Base-by-base conservation (phyloP, 2,329 filamentous ascomycete genomes). In the Aspergillus tanneri region DNA sequence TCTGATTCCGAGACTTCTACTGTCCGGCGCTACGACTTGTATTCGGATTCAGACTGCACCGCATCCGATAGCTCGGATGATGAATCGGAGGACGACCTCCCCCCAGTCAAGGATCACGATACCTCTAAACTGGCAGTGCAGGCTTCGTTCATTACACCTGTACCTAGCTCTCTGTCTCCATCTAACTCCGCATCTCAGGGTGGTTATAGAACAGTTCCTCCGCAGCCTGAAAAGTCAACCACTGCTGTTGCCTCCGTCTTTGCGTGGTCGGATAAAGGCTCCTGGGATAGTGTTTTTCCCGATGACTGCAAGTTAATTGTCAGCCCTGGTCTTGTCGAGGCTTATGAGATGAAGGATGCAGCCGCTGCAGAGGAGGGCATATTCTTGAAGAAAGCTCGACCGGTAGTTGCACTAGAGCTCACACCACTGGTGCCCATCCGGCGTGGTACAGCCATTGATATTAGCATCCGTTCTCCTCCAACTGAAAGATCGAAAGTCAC, bases 341-440 rank as follows among this genome's bases (percentile, higher is more conserved):
- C 82, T 8, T 85, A 79, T 56, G 77, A 83, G 54, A 72, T 82
- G 55, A 72, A 68, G 6, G 73, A 76, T 56, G 73, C 63, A 2
- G 52, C 61, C 3, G 55, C 59, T 16, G 51, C 50, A 4, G 51
- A 55, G 3, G 47, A 57, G 22, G 57, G 54, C 28, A 43, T 51
- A 22, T 53, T 50, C n/a, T 56, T 56, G 4, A 57, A 57, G 22
- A 58, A 56, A 28, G 50, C 43, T 28, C 73, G 74, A 47, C 83
- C 82, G 24, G 70, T 85, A 24, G 70, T 85, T 50, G 87, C 86
- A 5, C 81, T 96, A 25, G 90, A 96, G 63, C 82, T 99, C 34
- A 97, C 92, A 0, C 93, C 93, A 0, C 77, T 96, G 28, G 92
- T 97, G 6, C 87, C 91, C 57, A 84, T 97, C 52, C 84, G 92